These are phyloP conservation scores for Serendipita sp. DNA, from an alignment of 768 basidiomycete genomes.

Conservation along the genomic window DNA sequence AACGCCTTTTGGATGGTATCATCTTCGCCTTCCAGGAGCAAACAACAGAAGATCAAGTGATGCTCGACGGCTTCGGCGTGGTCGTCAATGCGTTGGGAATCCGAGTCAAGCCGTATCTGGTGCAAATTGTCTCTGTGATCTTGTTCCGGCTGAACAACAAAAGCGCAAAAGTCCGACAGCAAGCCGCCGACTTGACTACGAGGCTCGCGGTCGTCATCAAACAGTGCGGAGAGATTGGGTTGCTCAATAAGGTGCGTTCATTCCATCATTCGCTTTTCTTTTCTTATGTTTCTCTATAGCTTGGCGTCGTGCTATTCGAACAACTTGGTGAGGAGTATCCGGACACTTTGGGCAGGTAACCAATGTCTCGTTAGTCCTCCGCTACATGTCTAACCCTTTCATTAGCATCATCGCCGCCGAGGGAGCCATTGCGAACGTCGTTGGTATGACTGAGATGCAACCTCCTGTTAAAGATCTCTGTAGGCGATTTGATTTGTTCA, in stretches of 20 bases:
- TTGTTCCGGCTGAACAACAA: slow-evolving; percentile 99
- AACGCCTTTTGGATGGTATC: slow-evolving; percentile 91
- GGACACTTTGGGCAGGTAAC: slow-evolving; percentile 71
- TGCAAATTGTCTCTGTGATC: slow-evolving; percentile 96
- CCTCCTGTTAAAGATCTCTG: slow-evolving; percentile 97
- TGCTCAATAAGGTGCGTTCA: slow-evolving; percentile 53
- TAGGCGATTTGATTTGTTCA: slow-evolving; percentile 32
- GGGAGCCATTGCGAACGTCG: slow-evolving; percentile 97
- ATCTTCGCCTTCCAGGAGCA: slow-evolving; percentile 99
- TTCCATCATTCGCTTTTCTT: not conserved
- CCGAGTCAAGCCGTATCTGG: slow-evolving; percentile 95
- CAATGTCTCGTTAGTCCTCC: slow-evolving; percentile 10
- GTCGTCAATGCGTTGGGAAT: slow-evolving; percentile 94
- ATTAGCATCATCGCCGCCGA: slow-evolving; percentile 93
- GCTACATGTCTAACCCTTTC: not conserved
- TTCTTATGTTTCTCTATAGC: slow-evolving; percentile 17
- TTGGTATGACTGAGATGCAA: slow-evolving; percentile 99
- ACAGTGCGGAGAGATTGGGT: slow-evolving; percentile 92
- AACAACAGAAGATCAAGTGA: slow-evolving; percentile 96
- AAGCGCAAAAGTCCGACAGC: slow-evolving; percentile 96
- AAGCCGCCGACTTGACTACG: slow-evolving; percentile 97
- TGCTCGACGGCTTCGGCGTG: slow-evolving; percentile 96
- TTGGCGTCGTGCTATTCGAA: slow-evolving; percentile 93
- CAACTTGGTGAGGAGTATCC: slow-evolving; percentile 99
- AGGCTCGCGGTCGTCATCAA: slow-evolving; percentile 95